Conservation (phyloP, 2,329 filamentous ascomycete genomes). For the Aspergillus novoparasiticus region DNA sequence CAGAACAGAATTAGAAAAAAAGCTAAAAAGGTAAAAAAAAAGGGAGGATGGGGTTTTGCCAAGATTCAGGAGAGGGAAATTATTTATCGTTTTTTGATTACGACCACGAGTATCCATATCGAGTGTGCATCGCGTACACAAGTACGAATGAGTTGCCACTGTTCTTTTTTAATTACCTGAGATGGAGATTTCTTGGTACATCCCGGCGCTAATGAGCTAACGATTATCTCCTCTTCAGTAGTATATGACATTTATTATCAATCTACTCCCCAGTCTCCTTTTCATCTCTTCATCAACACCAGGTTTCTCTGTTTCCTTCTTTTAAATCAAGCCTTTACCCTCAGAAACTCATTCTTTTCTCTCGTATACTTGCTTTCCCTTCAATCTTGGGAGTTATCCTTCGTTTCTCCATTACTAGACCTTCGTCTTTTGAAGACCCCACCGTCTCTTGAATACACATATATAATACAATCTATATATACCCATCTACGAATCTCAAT, state of each 20-base stretch:
- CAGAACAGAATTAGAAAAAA: not conserved
- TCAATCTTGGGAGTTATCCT: not conserved
- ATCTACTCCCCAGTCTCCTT: slow-evolving; percentile 2
- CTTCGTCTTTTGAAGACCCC: not conserved
- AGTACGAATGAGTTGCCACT: slow-evolving; percentile 20
- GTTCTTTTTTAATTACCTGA: slow-evolving; percentile 2
- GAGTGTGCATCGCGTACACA: slow-evolving; percentile 5
- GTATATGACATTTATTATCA: not conserved
- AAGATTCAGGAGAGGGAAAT: not conserved
- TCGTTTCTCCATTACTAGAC: not conserved
- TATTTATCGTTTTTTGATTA: slow-evolving; percentile 1
- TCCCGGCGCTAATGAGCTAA: slow-evolving; percentile 14
- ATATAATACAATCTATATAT: not conserved
- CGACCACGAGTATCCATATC: slow-evolving; percentile 12
- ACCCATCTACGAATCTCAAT: not conserved
- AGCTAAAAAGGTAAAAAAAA: not conserved
- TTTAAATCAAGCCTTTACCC: not conserved
- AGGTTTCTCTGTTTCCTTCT: not conserved
- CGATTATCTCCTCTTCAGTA: slow-evolving; percentile 12
- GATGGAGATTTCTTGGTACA: not conserved
- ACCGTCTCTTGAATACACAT: not conserved
- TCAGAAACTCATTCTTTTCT: not conserved
- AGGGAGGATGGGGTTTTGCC: not conserved
- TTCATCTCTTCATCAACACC: not conserved
- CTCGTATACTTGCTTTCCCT: not conserved